Evolutionary conservation across 129 eudicot species (phyloP).

Genomic region (Saposhnikovia divaricata): DNA sequence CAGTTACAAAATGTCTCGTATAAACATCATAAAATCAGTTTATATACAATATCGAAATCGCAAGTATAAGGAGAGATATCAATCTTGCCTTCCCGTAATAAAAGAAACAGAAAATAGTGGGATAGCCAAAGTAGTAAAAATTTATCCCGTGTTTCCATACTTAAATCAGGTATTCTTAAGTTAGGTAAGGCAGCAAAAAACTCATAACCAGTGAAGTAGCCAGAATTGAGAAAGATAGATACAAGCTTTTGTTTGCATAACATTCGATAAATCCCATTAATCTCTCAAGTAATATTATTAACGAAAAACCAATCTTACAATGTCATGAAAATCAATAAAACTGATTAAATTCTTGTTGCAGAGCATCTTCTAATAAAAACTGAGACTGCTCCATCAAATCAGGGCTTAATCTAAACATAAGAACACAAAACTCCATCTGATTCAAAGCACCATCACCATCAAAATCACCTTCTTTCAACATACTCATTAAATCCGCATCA

Average conservation of each 20-base stretch:
- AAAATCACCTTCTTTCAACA: constrained; percentile 62
- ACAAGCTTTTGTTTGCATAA: background rate
- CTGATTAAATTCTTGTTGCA: constrained; percentile 29
- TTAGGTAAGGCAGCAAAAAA: too few relatives aligned
- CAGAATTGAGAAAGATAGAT: too few relatives aligned
- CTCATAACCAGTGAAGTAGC: too few relatives aligned
- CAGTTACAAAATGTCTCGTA: too few relatives aligned
- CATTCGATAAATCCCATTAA: background rate
- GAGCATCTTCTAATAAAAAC: constrained; percentile 55
- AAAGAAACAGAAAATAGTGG: too few relatives aligned
- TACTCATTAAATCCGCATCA: constrained; percentile 48
- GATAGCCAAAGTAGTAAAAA: too few relatives aligned
- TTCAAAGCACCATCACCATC: constrained; percentile 71
- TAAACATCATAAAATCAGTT: background rate
- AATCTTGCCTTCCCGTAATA: background rate
- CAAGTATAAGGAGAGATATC: background rate
- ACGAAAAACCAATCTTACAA: background rate
- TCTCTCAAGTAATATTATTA: background rate
- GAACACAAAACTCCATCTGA: constrained; percentile 84
- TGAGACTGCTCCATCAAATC: constrained; percentile 67
- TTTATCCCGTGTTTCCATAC: too few relatives aligned
- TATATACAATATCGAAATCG: too few relatives aligned
- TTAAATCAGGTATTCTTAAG: too few relatives aligned
- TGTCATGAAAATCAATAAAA: background rate
- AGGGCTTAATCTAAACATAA: constrained; percentile 81